Conservation (phyloP, 1,284 basidiomycete species). For the Amylostereum chailletii region DNA sequence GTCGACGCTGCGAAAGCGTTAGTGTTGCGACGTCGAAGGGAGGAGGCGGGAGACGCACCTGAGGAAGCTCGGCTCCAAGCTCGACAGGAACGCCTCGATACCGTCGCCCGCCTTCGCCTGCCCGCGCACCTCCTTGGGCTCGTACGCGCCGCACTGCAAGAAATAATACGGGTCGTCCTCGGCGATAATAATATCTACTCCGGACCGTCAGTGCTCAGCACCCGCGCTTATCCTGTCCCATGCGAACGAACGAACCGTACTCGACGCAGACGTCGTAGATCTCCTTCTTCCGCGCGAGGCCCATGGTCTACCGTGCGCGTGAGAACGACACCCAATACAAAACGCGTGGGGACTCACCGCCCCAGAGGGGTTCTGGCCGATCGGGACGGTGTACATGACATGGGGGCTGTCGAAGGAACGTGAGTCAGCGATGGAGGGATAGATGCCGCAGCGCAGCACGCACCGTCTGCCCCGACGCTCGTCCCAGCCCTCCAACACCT, state of each 20-base stretch:
- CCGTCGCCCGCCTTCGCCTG: slow-evolving; percentile 17
- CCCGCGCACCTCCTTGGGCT: slow-evolving; percentile 33
- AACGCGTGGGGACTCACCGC: slow-evolving; percentile 32
- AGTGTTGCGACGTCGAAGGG: not conserved
- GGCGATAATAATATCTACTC: slow-evolving; percentile 57
- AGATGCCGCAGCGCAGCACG: not conserved
- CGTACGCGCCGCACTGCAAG: slow-evolving; percentile 52
- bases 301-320: slow-evolving; percentile 45
- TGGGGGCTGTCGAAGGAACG: slow-evolving; percentile 40
- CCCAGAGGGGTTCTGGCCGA: slow-evolving; percentile 79
- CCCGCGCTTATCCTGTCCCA: no score
- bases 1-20: slow-evolving; percentile 38
- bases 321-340: not conserved
- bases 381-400: slow-evolving; percentile 68
- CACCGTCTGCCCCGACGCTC: slow-evolving; percentile 40
- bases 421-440: slow-evolving; percentile 4
- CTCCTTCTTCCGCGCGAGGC: slow-evolving; percentile 58
- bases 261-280: slow-evolving; percentile 77
- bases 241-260: slow-evolving; percentile 39
- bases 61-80: slow-evolving; percentile 63
- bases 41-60: slow-evolving; percentile 30
- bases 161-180: slow-evolving; percentile 85
- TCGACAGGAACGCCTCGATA: slow-evolving; percentile 37
- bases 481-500: slow-evolving; percentile 62
- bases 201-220: not conserved